Base-by-base conservation (phyloP, 2,329 filamentous ascomycete species). In the Mollisiaceae sp. region DNA sequence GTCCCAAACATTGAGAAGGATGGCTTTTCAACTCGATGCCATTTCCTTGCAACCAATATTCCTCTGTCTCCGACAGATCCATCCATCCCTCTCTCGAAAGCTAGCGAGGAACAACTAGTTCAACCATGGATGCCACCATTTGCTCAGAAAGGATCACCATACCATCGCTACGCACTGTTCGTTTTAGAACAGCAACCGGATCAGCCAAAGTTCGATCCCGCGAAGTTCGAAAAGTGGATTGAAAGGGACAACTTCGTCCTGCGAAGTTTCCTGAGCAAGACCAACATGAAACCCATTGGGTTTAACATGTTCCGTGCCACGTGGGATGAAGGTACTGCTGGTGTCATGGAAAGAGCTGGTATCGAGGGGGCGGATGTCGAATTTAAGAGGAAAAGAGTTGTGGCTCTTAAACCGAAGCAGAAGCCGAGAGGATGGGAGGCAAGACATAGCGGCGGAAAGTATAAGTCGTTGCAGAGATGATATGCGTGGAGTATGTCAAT, bases 271-370 rank as follows among this genome's bases (percentile, higher is more conserved):
- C 85, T 89, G 70, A 85, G 89, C 76, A 89, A 88, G 76, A 87
- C 92, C 76, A 79, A 82, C 65, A 81, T 95, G 67, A 84, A 82
- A 65, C 87, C 94, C 8, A 88, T 97, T 65, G 94, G 94, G 52
- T 91, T 93, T 73, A 92, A 89, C 76, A 81, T 99, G 73, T 99
- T 98, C 88, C 89, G 95, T 71, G 90, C 88, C 66, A 82, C 91
- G 70, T 98, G 94, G 92, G 95, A 99, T 78, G 91, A 95, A 66
- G 87, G 86, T 73, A 99, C 92, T 61, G 88, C 87, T n/a, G 88
- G 82, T 59, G 92, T 99, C 69, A 97, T 99, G 94, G 83, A 88
- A 75, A 86, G 91, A 73, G 86, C 91, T 72, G 88, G 86, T 66
- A 83, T 96, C 68, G 85, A 87, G 35, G 93, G 93, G 57, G 88